Evolutionary conservation across 1,139 yeast genomes (phyloP), one percentile per base, ranked within the genome.

Genomic region (Diutina ranongensis): DNA sequence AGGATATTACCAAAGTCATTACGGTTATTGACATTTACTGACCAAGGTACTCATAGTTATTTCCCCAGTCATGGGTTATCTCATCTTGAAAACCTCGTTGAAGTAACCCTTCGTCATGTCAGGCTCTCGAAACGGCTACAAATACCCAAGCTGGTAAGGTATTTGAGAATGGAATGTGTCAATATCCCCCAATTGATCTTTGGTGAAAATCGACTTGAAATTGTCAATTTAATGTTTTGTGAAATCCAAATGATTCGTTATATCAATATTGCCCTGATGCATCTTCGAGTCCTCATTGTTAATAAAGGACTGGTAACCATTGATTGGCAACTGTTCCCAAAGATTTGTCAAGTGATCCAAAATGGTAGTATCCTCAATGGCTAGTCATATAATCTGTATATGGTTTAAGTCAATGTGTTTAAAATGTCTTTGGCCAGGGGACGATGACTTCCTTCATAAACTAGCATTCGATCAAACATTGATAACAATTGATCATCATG

Each of bases 401-500:
- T 10, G 8, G 5, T 12, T 31, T 12, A 12, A 31, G 34, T 27
- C 12, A 27, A 27, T 7, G 15, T 12, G 13, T 31, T n/a, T 4
- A 31, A 4, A 31, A 31, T 9, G 13, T 31, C 15, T 31, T 31
- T 5, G 3, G 32, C 20, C 42, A 25, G 42, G 8, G 33, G 42
- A 9, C 42, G 33, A n/a, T 25, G n/a, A 7, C 21, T 8, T 9
- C 19, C 31, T 16, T 38, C 42, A 18, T 38, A 38, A 15, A 22
- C 25, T 3, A 38, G 20, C 42, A 38, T 38, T 12, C 3, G 20
- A 15, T 38, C 32, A 8, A 41, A 20, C n/a, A 60, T 35, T 1
- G 44, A 22, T 15, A 44, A 21, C 5, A 65, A 44, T 1, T 18
- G 40, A 2, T 47, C 45, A 44, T 57, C 52, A 1, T 49, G 28